Base-by-base conservation (phyloP, 495 filamentous ascomycete genomes). In the Annulohypoxylon maeteangense region DNA sequence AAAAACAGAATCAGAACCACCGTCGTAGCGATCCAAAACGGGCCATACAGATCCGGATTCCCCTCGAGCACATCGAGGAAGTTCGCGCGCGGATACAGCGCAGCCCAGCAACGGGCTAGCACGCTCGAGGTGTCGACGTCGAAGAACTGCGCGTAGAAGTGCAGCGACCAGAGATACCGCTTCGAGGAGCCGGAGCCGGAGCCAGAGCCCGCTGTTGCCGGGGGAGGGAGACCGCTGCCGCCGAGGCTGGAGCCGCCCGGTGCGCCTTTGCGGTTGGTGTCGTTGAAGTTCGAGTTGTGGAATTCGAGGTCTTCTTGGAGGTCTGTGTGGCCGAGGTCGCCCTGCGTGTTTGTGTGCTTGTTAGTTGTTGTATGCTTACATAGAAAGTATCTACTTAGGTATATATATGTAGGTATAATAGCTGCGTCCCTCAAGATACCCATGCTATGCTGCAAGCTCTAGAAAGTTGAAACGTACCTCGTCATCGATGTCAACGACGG, bases 261-360 rank as follows among this genome's bases (percentile, higher is more conserved):
- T 40, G 29, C 82, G 70, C 86, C 83, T 65, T 88, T 86, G 73
- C 83, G 81, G 78, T 62, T 87, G 86, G 81, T 88, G 84, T 81
- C 79, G 68, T 74, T 78, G 79, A 85, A 86, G 77, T 80, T 87
- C 45, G 93, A 97, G 73, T 91, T 89, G 86, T 99, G 95, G 84
- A 99, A 99, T 87, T 98, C 96, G 70, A 98, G 93, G 83, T 98
- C 96, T 78, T 97, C 94, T 85, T 98, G 92, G 11, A 98, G 90
- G 80, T 99, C 95, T 34, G 95, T 98, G 82, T 98, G 93, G 74
- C 95, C 95, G 67, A 99, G 90, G 83, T 99, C 95, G 79, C 95
- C 95, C 93, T 98, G 73, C 42, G 72, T 51, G 63, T 50, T 44
- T 31, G 18, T n/a, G 18, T 47, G 12, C 7, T 7, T 55, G 47